phyloP scores from a whole-genome alignment of 805 yeast species.

The Candida gorgasii region DNA sequence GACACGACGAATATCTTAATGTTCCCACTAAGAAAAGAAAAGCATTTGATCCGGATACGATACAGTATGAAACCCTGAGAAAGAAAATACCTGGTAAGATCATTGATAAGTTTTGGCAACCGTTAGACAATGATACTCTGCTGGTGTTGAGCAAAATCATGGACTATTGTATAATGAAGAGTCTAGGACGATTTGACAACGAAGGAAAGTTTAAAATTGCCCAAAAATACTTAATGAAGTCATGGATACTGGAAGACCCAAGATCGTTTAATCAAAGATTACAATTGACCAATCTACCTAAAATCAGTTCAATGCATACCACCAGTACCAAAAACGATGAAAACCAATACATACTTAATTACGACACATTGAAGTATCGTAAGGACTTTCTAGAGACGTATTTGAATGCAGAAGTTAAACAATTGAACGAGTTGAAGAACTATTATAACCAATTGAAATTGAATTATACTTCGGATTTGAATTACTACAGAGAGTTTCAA shows the following conservation, averaged over 20 bases:
- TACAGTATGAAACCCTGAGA: slow-evolving; percentile 14
- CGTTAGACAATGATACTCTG: slow-evolving; percentile 19
- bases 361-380: slow-evolving; percentile 25
- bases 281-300: slow-evolving; percentile 28
- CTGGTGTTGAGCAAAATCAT: slow-evolving; percentile 25
- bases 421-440: slow-evolving; percentile 32
- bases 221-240: slow-evolving; percentile 22
- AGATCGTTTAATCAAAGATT: slow-evolving; percentile 28
- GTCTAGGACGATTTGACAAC: slow-evolving; percentile 23
- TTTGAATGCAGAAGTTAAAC: slow-evolving; percentile 41
- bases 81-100: slow-evolving; percentile 23
- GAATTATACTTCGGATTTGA: slow-evolving; percentile 31
- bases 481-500: slow-evolving; percentile 33
- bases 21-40: not conserved
- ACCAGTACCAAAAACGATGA: slow-evolving; percentile 16
- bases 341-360: slow-evolving; percentile 21
- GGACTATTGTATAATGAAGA: slow-evolving; percentile 25
- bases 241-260: slow-evolving; percentile 24
- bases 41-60: slow-evolving; percentile 15
- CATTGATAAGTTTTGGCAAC: slow-evolving; percentile 33
- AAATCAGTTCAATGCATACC: slow-evolving; percentile 18
- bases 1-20: too few relatives aligned
- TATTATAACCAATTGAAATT: slow-evolving; percentile 24
- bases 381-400: slow-evolving; percentile 35
- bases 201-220: slow-evolving; percentile 22